Conservation (phyloP, 2,329 filamentous ascomycete genomes). For the Elsinoe batatas region DNA sequence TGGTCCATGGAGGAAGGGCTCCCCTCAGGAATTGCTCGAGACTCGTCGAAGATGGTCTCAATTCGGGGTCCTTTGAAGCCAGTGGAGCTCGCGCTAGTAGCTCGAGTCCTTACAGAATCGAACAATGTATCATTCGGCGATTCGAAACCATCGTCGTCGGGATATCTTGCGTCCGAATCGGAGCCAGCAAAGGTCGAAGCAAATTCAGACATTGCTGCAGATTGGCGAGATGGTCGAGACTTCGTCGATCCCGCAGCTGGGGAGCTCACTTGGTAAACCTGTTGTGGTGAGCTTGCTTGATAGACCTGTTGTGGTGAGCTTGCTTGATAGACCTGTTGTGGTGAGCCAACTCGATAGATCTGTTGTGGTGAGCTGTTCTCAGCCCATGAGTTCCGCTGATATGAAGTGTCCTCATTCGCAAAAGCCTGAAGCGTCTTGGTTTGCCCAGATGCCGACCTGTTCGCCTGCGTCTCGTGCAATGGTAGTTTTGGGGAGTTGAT, state of each 20-base stretch:
- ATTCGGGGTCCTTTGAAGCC: conserved; percentile 56
- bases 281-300: conserved; percentile 13
- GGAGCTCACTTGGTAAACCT: conserved; percentile 12
- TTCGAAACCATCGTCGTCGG: conserved; percentile 69
- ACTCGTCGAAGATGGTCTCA: conserved; percentile 75
- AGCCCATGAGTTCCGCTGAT: background rate
- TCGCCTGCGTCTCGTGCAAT: background rate
- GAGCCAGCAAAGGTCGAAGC: conserved; percentile 55
- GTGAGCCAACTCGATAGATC: conserved; percentile 12
- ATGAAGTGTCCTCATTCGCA: background rate
- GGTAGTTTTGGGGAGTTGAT: conserved; percentile 2
- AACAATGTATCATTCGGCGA: conserved; percentile 67
- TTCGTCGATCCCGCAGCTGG: conserved; percentile 12
- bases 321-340: background rate
- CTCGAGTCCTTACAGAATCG: conserved; percentile 64
- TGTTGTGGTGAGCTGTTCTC: conserved; percentile 1
- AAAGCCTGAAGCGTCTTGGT: conserved; percentile 11
- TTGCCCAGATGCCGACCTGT: background rate
- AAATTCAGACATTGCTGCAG: conserved; percentile 48
- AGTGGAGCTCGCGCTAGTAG: conserved; percentile 55
- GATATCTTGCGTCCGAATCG: conserved; percentile 57
- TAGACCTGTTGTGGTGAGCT: conserved; percentile 13
- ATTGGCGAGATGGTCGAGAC: conserved; percentile 41
- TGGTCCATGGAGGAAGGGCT: conserved; percentile 1
- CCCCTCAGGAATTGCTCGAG: conserved; percentile 29